Base-by-base conservation (phyloP, 2,329 filamentous ascomycete species). In the Coleophoma cylindrospora region DNA sequence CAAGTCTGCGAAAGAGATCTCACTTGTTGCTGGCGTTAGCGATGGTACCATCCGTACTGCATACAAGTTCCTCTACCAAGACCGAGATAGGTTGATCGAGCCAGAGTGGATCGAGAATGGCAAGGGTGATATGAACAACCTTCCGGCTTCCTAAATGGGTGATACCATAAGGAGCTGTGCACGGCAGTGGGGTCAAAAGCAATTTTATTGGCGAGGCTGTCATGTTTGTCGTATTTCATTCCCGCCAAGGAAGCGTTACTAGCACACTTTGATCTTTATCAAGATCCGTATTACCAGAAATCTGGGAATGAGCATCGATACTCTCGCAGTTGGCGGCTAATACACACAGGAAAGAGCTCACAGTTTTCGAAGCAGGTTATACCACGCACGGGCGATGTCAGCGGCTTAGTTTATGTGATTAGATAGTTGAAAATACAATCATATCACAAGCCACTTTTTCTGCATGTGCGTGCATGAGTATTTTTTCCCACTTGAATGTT, bases 31-130 rank as follows among this genome's bases (percentile, higher is more conserved):
- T 1, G 89, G 90, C 57, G 94, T 99, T 27, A 96, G 91, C 66
- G 95, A 99, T 64, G 91, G 94, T 49, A 99, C 94, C 0, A 96
- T 99, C 61, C 91, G 95, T 63, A 95, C 89, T 22, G 91, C 92
- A 0, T 99, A 97, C 75, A 94, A 94, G 66, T 84, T 88, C 63
- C 77, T 99, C 45, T 92, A 91, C 66, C 76, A 78, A 15, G 84
- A 86, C 45, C 81, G 84, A 46, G 84, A 92, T 49, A 77, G 81
- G 54, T 72, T 99, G 51, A 81, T 96, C 61, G 83, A 87, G 58
- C 74, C 82, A 47, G 82, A 87, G 53, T 92, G 89, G 83, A 76
- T 92, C 48, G 76, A 79, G 49, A 82, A 84, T 52, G 87, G 87
- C 51, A 79, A 80, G 61, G 88, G 84, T 36, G 84, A 84, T 58